Evolutionary conservation across 352 stramenopile genomes (phyloP), one percentile per base, ranked within the genome.

Genomic region (Globisporangium megalacanthum): DNA sequence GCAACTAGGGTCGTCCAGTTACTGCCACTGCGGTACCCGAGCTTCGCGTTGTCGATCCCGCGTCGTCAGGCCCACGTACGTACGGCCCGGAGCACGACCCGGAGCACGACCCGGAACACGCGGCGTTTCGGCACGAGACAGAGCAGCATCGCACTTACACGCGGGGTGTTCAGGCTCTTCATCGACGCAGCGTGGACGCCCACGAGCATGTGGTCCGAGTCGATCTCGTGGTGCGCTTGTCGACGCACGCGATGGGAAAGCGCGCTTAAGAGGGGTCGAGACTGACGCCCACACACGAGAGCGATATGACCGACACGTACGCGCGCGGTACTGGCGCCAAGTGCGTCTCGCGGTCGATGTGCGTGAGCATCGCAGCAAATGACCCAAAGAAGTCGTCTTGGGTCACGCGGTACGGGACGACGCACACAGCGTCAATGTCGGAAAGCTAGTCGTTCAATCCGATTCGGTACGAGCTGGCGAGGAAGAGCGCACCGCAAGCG

Each of bases 1-100:
- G 93, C 95, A 13, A 98, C 92, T 29, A 99, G 70, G 52, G 99
- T 98, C n/a, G 95, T 93, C 79, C 88, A 99, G 66, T 98, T 99
- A 25, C 99, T 95, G 14, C 97, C 97, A 53, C 97, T 96, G 22
- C 99, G 70, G 64, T 99, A 99, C 2, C 96, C 97, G 9, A 98
- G 74, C 54, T 98, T 97, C 54, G 98, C 98, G n/a, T 85, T 97
- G 66, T 99, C 99, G 51, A 99, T 84, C 29, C 97, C 97, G 45
- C 97, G 87, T 52, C 83, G 78, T 47, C 79, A 77, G 13, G 80
- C 83, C 80, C 79, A 93, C n/a, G 78, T 69, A 29, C 83, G 80
- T 15, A 91, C 78, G n/a, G 83, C 79, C 52, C 78, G 74, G 44
- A 89, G 49, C 19, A 93, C 79, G 22, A 89, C 83, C 9, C 97